Base-by-base conservation (phyloP, 2,329 filamentous ascomycete species). In the Exophiala phaeomuriformis region DNA sequence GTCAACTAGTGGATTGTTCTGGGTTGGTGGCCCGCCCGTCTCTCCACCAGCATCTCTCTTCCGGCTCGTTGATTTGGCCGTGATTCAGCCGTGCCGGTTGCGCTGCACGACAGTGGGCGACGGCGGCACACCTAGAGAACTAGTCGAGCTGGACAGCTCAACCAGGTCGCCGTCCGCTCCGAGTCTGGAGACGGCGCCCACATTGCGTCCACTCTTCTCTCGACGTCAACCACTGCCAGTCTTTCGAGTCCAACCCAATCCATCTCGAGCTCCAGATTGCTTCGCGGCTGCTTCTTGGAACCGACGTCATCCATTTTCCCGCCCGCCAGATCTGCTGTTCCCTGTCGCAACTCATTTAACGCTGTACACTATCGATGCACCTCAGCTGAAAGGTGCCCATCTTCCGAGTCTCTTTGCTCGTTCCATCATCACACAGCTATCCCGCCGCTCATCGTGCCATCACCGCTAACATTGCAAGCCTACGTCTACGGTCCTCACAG, bases 241-340 rank as follows among this genome's bases (percentile, higher is more conserved):
- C 19, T 2, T 2, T 19, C 19, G 2, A 19, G 19, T 19, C 19
- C 19, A 19, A 19, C 19, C 35, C 32, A 35, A 35, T 9, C 40
- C 30, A 31, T 39, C 39, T 42, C 30, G 42, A 48, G 30, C 47
- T 52, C 49, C 10, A 43, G 19, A 44, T 44, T 47, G 28, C 40
- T 42, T 53, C 54, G 29, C 28, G n/a, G 29, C n/a, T 42, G 44
- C 36, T 53, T 40, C 52, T 45, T 52, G 51, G 32, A 52, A 47
- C 45, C 58, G 55, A 60, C 58, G 58, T 60, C 58, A 60, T 59
- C 46, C 49, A 59, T 40, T 57, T 52, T 47, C 47, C 9, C 37
- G 29, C 47, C 35, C 30, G 36, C 32, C 29, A 45, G 12, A 9
- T 35, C 40, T 37, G 27, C 47, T 32, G 19, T 19, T 10, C 37